Evolutionary conservation across 768 basidiomycete species (phyloP).

Genomic region (Macrocybe gigantea): DNA sequence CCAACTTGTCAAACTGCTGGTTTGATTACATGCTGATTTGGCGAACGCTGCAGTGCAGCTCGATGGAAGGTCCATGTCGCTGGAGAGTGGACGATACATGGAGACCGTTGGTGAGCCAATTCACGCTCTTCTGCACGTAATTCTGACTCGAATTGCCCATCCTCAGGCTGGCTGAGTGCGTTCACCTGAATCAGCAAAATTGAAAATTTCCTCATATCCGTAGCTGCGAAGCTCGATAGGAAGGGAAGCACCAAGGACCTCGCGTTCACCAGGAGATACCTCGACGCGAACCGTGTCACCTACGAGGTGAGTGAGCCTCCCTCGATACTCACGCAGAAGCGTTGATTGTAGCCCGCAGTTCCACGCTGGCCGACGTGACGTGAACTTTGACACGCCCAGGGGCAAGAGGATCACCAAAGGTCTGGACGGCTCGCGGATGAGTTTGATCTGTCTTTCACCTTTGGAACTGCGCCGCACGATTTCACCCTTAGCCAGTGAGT

Average conservation of each 20-base stretch:
- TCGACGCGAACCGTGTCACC: conserved; percentile 75
- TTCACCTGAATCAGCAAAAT: conserved; percentile 2
- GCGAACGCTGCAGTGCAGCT: conserved; percentile 38
- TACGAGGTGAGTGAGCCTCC: conserved; percentile 45
- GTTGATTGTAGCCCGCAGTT: conserved; percentile 34
- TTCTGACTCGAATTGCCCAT: neutral
- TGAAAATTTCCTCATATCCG: neutral
- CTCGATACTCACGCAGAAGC: neutral
- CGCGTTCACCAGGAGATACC: conserved; percentile 63
- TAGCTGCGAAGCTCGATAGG: conserved; percentile 40
- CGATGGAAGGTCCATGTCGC: conserved; percentile 70
- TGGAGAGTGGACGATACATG: conserved; percentile 88
- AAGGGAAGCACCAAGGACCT: conserved; percentile 31
- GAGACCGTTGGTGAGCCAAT: conserved; percentile 71
- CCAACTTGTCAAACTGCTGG: neutral
- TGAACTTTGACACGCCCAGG: conserved; percentile 53
- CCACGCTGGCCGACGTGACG: conserved; percentile 50
- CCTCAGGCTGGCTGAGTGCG: conserved; percentile 59
- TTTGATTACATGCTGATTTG: neutral
- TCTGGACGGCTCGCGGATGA: conserved; percentile 42
- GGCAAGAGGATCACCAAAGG: conserved; percentile 52
- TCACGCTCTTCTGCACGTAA: neutral
- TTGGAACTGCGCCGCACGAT: conserved; percentile 73
- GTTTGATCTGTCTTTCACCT: conserved; percentile 59
- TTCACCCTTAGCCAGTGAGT: conserved; percentile 61